Base-by-base conservation (phyloP, 352 stramenopile species). In the Globisporangium perplexum region DNA sequence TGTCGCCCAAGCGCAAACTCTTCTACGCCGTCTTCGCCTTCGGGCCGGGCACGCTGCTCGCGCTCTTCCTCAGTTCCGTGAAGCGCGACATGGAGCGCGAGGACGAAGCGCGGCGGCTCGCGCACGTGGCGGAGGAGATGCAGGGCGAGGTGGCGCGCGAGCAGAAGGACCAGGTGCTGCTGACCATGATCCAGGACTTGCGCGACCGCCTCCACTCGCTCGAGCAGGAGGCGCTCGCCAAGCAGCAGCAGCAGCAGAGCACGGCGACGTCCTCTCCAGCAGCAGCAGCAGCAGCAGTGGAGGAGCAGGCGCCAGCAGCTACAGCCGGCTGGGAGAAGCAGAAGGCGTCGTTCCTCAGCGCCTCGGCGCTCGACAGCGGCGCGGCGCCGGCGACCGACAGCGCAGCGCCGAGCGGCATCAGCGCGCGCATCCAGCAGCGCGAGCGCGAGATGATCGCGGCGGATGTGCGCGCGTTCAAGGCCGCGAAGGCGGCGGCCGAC, bases 11-110 rank as follows among this genome's bases (percentile, higher is more conserved):
- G 30, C 82, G 82, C 57, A 88, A 86, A 50, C 31, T 79, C 24
- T 48, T 83, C 23, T 92, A 92, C 62, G 75, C 65, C 12, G 56
- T 86, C 50, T 79, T 92, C 61, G 75, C 77, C 53, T 79, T 92
- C 60, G 73, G 59, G 11, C 82, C 82, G 15, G 79, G 78, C 38
- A 92, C 79, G 39, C 22, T 80, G 39, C 53, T 88, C 43, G 82
- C 68, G 14, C 55, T 90, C 26, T 92, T 86, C 47, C 60, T 92
- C 39, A 72, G 83, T 60, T 87, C 71, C 18, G 75, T 92, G 8
- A 88, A 90, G 68, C 54, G 56, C 18, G 56, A 71, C 11, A 92
- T 92, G 82, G 69, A 89, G 17, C 57, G 62, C 23, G 74, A 90
- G 51, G 85, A 92, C 52, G 75, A 88, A 26, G 39, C 23, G 30